A percentile compares a stretch with the other conserved stretches of the same genome.
These are phyloP conservation scores for Diplosphaera chodatii DNA, from an alignment of 139 green algal genomes.

Conservation along the genomic window DNA sequence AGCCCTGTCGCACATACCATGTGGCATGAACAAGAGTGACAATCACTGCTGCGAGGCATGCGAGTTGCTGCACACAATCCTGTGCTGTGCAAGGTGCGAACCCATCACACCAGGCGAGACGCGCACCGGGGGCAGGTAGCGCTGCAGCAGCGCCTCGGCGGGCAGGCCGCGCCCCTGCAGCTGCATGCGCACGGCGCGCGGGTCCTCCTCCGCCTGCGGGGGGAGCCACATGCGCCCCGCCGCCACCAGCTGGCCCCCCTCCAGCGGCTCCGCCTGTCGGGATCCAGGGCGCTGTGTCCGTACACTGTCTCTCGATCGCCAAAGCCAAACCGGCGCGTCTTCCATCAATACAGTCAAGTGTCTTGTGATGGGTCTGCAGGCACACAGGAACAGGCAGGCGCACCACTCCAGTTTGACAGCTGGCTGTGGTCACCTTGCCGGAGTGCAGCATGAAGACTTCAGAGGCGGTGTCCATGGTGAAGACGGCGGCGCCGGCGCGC, in stretches of 20 bases:
- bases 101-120: no score
- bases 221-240: constrained; percentile 75
- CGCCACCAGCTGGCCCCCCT: constrained; percentile 71
- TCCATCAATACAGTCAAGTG: no score
- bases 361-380: no score
- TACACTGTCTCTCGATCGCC: no score
- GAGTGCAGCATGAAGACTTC: constrained; percentile 70
- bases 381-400: neutral
- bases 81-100: neutral
- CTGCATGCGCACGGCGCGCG: constrained; percentile 68
- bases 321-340: no score
- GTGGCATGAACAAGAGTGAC: no score
- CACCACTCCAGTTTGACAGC: neutral
- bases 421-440: constrained; percentile 29
- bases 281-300: no score
- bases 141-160: constrained; percentile 48
- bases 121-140: constrained; percentile 63
- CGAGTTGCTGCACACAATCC: no score
- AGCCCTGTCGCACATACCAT: constrained; percentile 8
- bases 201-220: constrained; percentile 68
- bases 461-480: constrained; percentile 76
- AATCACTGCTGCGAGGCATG: no score
- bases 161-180: constrained; percentile 55
- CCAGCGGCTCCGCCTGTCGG: constrained; percentile 51
- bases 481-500: constrained; percentile 51